Evolutionary conservation across 2,329 filamentous ascomycete species (phyloP), one percentile per base, ranked within the genome.

Genomic region (Lachnellula hyalina): DNA sequence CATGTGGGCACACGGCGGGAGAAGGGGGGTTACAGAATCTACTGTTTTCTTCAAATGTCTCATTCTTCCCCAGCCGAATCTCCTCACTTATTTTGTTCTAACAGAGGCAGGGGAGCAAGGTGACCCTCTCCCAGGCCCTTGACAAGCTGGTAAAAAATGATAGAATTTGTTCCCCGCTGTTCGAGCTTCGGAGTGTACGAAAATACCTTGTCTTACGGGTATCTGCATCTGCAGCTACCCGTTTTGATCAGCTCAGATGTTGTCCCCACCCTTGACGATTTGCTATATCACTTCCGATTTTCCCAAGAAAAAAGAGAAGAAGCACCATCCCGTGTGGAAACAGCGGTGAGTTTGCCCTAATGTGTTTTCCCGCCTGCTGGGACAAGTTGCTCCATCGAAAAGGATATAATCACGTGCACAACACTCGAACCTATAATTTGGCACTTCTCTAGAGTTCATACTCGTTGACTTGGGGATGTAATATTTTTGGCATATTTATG

Each of bases 171-270:
- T 41, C 40, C 25, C 53, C 40, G 44, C 53, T n/a, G 42, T 41
- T 45, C 19, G 42, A 35, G 23, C 40, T 47, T 57, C 51, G 44
- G 52, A 47, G 38, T 35, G 49, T 49, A 55, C 54, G 35, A 51
- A 34, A 25, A 51, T 38, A 49, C 47, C 49, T 52, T 51, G 41
- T 41, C 28, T 32, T 11, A 57, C 57, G 60, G 58, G 53, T 57
- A 36, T 58, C 52, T 52, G 56, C 57, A 57, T 40, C 57, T 62
- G 60, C 58, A 58, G 42, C 56, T 58, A 47, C 55, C 61, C 61
- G 49, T 52, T 56, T 60, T 45, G 35, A 52, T 59, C 58, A 35
- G 54, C 51, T 47, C 32, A 45, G 41, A 54, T 49, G 32, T 17
- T 34, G 40, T 58, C 51, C 53, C 51, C 55, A 59, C 54, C 41